Evolutionary conservation across 768 basidiomycete species (phyloP), one percentile per base, ranked within the genome.

Genomic region (Boletales sp.): DNA sequence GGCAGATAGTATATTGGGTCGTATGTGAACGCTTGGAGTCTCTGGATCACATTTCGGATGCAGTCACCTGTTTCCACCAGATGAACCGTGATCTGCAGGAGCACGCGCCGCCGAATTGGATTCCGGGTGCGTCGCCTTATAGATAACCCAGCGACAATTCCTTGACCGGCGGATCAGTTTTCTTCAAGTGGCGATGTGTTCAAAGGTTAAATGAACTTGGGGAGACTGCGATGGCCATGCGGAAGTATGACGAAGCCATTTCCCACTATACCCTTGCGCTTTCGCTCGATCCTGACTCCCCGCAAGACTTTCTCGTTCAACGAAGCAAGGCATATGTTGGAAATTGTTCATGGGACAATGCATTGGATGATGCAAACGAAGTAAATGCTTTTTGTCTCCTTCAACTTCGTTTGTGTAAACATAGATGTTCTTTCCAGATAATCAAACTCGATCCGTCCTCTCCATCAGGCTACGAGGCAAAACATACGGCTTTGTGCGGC

Each of bases 21-120:
- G 13, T 54, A 10, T 54, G 53, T 24, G 42, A 44, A 10, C 11
- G 13, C 9, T 34, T 54, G 5, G 43, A 43, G 34, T 27, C 5
- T 8, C 13, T 14, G 2, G 18, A 21, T 18, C 14, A 32, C 9
- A 5, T 44, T 3, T 7, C 5, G 3, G 43, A 55, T 0, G 54
- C 44, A 0, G 12, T 24, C 6, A 37, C 48, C 5, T 55, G 54
- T 41, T 37, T 48, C 44, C 36, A 36, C 4, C 32, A 40, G 46
- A 45, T 55, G 48, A 11, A 7, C 1, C 14, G 4, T 8, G 43
- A 53, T 35, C n/a, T 42, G 19, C 13, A 8, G 7, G 29, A 40
- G 27, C 15, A 2, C 1, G 24, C 30, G 13, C 24, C 18, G 12
- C 19, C 7, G 2, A 4, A 27, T 8, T 56, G 54, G 55, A 37